Evolutionary conservation across 192 early-diverging fungal species (phyloP).

Genomic region (Chytriomyces confervae): DNA sequence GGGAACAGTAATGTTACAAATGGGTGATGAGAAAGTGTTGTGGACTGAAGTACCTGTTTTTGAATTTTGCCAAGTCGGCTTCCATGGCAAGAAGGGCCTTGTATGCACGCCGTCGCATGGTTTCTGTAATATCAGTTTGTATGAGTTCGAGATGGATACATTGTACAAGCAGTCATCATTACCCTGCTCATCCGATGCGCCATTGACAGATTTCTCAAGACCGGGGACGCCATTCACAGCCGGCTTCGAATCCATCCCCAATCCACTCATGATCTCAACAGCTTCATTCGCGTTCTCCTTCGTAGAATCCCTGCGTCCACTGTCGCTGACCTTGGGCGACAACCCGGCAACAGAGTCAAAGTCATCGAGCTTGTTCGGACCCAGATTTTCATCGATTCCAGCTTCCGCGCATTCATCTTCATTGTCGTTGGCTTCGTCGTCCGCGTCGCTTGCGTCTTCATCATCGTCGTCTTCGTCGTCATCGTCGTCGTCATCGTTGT

Average conservation of each 20-base stretch:
- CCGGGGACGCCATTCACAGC: not conserved
- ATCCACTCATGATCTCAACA: not conserved
- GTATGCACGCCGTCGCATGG: constrained; percentile 9
- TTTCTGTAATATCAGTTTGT: constrained; percentile 48
- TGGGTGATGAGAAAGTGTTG: not conserved
- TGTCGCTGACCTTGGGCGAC: not conserved
- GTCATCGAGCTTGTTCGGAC: not conserved
- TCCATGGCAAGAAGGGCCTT: constrained; percentile 9
- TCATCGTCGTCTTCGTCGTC: not conserved
- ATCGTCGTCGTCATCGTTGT: not conserved
- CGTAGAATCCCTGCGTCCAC: not conserved
- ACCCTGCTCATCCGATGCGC: not conserved
- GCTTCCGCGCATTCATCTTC: not conserved
- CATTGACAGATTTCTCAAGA: not conserved
- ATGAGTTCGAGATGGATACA: not conserved
- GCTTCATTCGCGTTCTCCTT: not conserved
- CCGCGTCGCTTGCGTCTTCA: not conserved
- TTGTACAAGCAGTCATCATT: not conserved
- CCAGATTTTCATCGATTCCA: not conserved
- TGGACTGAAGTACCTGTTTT: constrained; percentile 16
- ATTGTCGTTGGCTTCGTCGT: not conserved
- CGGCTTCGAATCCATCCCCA: not conserved
- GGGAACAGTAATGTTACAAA: constrained; percentile 1
- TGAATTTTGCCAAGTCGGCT: constrained; percentile 16
- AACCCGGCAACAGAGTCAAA: too few species aligned